phyloP scores from a whole-genome alignment of 1,284 basidiomycete species.

The Ganoderma resinaceum region DNA sequence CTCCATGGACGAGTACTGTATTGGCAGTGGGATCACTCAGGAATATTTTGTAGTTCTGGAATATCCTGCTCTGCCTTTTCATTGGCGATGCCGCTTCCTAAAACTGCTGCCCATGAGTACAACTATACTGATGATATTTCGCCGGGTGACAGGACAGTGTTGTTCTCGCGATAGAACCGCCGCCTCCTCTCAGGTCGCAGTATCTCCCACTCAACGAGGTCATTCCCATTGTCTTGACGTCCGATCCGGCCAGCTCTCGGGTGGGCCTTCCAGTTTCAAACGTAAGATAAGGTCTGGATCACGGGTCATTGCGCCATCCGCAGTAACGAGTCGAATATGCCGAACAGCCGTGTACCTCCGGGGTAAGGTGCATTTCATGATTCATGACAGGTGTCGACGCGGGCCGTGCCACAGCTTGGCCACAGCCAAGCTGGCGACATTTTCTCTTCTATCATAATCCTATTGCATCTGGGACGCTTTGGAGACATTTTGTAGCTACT shows the following conservation, averaged over 20 bases:
- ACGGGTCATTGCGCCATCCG: not conserved
- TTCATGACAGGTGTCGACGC: not conserved
- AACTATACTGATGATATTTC: conserved; percentile 3
- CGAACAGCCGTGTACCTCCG: not conserved
- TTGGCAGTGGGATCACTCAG: not conserved
- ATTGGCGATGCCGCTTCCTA: not conserved
- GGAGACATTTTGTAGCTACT: not conserved
- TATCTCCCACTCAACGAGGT: conserved; percentile 35
- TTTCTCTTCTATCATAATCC: not conserved
- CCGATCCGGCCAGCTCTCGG: conserved; percentile 32
- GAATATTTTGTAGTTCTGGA: too few species aligned
- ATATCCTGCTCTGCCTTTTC: not conserved
- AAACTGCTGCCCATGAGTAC: not conserved
- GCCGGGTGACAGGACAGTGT: conserved; percentile 34
- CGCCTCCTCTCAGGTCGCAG: conserved; percentile 25
- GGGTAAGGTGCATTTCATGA: not conserved
- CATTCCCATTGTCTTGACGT: conserved; percentile 38
- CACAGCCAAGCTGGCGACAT: not conserved
- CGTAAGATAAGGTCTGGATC: not conserved
- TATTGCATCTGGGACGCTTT: not conserved
- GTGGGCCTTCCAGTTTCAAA: conserved; percentile 30
- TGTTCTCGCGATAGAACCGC: conserved; percentile 36
- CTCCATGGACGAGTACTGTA: not conserved
- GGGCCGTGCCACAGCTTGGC: not conserved
- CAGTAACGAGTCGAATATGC: not conserved